These are phyloP conservation scores for Cordia subcordata DNA, from an alignment of 257 asterid genomes.

Conservation along the genomic window DNA sequence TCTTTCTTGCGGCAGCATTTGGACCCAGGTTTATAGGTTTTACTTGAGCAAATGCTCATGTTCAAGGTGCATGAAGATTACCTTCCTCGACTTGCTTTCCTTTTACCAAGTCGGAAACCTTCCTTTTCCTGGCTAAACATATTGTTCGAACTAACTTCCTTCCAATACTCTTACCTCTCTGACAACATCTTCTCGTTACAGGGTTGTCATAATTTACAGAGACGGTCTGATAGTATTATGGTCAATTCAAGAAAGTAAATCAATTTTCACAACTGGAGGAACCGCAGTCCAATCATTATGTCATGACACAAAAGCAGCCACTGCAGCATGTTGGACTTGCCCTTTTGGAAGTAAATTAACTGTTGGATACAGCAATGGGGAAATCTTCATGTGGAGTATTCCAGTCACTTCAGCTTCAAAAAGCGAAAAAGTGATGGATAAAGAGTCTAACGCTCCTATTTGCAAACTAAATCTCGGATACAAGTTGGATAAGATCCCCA, in stretches of 20 bases:
- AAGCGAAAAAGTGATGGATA: slow-evolving; percentile 29
- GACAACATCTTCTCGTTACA: slow-evolving; percentile 23
- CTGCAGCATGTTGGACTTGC: slow-evolving; percentile 92
- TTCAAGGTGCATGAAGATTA: too few species aligned
- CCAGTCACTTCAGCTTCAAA: slow-evolving; percentile 40
- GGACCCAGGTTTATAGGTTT: too few species aligned
- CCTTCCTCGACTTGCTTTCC: too few species aligned
- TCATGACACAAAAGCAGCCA: slow-evolving; percentile 70
- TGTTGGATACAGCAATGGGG: slow-evolving; percentile 88
- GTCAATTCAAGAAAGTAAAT: slow-evolving; percentile 73
- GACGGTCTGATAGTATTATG: slow-evolving; percentile 71
- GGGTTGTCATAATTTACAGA: slow-evolving; percentile 60
- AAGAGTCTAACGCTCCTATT: slow-evolving; percentile 34
- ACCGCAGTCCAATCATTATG: slow-evolving; percentile 36
- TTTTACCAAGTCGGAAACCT: too few species aligned
- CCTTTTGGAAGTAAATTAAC: slow-evolving; percentile 70
- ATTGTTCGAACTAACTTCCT: not conserved
- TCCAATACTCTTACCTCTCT: not conserved
- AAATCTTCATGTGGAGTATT: slow-evolving; percentile 68
- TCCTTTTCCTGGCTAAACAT: not conserved
- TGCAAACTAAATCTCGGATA: slow-evolving; percentile 85
- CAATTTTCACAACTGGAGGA: slow-evolving; percentile 43
- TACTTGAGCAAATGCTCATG: too few species aligned
- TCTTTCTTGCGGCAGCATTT: too few species aligned
- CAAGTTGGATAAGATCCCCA: slow-evolving; percentile 74